phyloP scores from a whole-genome alignment of 768 basidiomycete genomes.

The Suillus sp. region DNA sequence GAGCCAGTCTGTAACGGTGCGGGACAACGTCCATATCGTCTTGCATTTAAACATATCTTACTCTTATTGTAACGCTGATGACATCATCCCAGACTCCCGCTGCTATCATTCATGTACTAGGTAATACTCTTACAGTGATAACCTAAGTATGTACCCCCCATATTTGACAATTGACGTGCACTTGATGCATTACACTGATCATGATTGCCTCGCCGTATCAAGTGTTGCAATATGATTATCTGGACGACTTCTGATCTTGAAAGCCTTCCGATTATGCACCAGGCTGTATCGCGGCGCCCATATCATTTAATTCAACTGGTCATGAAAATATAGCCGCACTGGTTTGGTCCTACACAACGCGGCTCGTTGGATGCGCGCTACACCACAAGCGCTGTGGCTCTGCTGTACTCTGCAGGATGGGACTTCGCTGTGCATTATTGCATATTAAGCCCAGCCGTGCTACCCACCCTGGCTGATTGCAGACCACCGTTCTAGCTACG shows the following conservation, averaged over 20 bases:
- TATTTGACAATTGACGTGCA: background rate
- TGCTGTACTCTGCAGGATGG: background rate
- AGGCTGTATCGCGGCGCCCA: background rate
- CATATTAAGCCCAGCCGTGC: background rate
- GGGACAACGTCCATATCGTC: background rate
- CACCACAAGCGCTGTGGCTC: background rate
- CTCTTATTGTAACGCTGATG: background rate
- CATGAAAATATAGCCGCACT: background rate
- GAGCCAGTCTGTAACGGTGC: slow-evolving; percentile 40
- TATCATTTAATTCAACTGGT: too few species aligned
- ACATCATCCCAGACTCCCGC: background rate
- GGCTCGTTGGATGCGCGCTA: background rate
- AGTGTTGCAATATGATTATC: background rate
- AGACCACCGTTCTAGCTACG: background rate
- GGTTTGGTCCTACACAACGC: background rate
- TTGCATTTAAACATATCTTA: background rate
- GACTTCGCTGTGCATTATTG: background rate
- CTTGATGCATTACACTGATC: background rate
- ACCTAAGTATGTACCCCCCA: background rate
- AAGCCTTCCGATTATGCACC: background rate
- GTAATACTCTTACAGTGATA: background rate
- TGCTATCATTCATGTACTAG: background rate
- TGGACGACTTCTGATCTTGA: background rate
- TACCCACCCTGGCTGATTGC: background rate
- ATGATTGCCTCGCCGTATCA: background rate